Evolutionary conservation across 2,329 filamentous ascomycete species (phyloP).

Genomic region (Neonectria neomacrospora): DNA sequence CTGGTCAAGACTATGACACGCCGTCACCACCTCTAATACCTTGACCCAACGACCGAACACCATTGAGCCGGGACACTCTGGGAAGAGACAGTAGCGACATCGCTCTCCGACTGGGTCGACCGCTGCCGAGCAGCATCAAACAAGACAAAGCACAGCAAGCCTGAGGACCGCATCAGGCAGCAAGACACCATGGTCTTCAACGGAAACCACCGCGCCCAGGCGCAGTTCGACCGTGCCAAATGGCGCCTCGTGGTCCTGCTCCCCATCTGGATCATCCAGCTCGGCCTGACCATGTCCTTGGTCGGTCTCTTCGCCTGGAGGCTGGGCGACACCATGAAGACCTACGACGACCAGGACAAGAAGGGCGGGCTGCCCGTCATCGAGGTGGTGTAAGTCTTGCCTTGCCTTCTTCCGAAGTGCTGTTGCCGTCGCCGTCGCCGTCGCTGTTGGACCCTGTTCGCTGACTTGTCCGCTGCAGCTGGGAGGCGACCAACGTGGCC

Average conservation of each 20-base stretch:
- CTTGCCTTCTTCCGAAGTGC: not conserved
- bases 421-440: no score
- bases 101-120: slow-evolving; percentile 14
- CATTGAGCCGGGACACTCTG: slow-evolving; percentile 32
- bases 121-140: slow-evolving; percentile 10
- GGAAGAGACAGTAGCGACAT: slow-evolving; percentile 20
- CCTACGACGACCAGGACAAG: slow-evolving; percentile 54
- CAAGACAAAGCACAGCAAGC: slow-evolving; percentile 9
- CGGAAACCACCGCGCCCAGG: slow-evolving; percentile 61
- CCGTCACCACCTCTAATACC: slow-evolving; percentile 4
- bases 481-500: slow-evolving; percentile 64
- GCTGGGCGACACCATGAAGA: slow-evolving; percentile 58
- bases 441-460: not conserved
- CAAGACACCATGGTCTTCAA: slow-evolving; percentile 38
- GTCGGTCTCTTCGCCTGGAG: slow-evolving; percentile 66
- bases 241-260: slow-evolving; percentile 62
- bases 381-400: slow-evolving; percentile 62
- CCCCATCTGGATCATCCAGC: slow-evolving; percentile 63
- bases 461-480: slow-evolving; percentile 51
- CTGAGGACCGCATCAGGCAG: not conserved
- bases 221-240: slow-evolving; percentile 62
- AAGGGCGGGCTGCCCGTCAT: slow-evolving; percentile 55
- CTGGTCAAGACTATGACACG: slow-evolving; percentile 21
- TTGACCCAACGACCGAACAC: slow-evolving; percentile 18
- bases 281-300: slow-evolving; percentile 57